Conservation (phyloP, 1,139 yeast species). For the Pichia sp. region DNA sequence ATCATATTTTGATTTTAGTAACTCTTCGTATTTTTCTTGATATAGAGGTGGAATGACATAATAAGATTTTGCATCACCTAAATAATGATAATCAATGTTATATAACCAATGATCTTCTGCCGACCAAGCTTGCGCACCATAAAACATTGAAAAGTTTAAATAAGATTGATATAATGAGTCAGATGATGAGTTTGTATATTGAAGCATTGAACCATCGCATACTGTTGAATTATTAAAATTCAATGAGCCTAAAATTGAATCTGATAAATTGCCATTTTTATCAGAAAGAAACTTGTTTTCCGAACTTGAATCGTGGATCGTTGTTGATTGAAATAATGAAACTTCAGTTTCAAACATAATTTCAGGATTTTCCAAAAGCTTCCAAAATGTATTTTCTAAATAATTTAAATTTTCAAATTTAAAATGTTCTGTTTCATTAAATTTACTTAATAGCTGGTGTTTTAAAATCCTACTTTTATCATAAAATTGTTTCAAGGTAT, state of each 20-base stretch:
- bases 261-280: slow-evolving; percentile 5
- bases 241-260: slow-evolving; percentile 48
- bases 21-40: slow-evolving; percentile 53
- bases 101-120: slow-evolving; percentile 73
- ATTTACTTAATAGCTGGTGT: slow-evolving; percentile 13
- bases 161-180: slow-evolving; percentile 34
- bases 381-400: slow-evolving; percentile 45
- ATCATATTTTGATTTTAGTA: slow-evolving; percentile 29
- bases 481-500: slow-evolving; percentile 46
- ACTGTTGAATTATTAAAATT: slow-evolving; percentile 61
- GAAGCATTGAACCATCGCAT: slow-evolving; percentile 43
- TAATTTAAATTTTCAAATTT: slow-evolving; percentile 19
- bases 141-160: slow-evolving; percentile 63
- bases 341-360: slow-evolving; percentile 42
- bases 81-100: slow-evolving; percentile 57
- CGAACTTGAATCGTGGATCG: slow-evolving; percentile 45
- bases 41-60: slow-evolving; percentile 70
- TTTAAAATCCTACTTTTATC: slow-evolving; percentile 37
- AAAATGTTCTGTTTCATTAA: slow-evolving; percentile 5
- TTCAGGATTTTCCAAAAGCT: slow-evolving; percentile 33
- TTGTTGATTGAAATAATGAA: slow-evolving; percentile 40
- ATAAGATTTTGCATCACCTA: slow-evolving; percentile 73
- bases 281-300: slow-evolving; percentile 12
- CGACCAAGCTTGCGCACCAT: slow-evolving; percentile 67
- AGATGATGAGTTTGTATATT: slow-evolving; percentile 27